Percentiles rank a stretch among this genome's conserved stretches.
Evolutionary conservation across 495 filamentous ascomycete species (phyloP).

Genomic region (Penicillium parvum): DNA sequence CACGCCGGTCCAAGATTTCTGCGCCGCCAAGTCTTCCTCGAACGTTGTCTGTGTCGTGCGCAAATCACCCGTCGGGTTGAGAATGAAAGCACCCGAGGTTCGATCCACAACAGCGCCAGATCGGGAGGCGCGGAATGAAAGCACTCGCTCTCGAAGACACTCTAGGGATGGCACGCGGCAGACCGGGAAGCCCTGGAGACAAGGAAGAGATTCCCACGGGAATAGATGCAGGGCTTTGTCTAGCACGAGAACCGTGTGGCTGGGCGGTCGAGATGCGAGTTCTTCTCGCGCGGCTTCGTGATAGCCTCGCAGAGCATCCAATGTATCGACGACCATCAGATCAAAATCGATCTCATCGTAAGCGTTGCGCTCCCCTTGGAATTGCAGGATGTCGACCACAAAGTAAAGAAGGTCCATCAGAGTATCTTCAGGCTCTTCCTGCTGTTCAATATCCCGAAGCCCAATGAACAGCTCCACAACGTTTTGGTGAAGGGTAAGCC

Average conservation of each 20-base stretch:
- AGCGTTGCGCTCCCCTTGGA: constrained; percentile 91
- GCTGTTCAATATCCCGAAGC: constrained; percentile 64
- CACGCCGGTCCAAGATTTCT: constrained; percentile 62
- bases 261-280: constrained; percentile 56
- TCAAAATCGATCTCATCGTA: constrained; percentile 99
- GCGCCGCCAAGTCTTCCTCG: constrained; percentile 50
- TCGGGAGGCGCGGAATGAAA: constrained; percentile 42
- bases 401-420: constrained; percentile 91
- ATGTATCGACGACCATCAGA: constrained; percentile 76
- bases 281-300: constrained; percentile 53
- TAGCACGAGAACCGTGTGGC: constrained; percentile 86
- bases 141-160: constrained; percentile 66
- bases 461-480: constrained; percentile 87
- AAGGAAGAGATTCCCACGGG: constrained; percentile 94
- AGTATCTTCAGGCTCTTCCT: constrained; percentile 76
- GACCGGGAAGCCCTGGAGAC: constrained; percentile 71
- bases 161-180: constrained; percentile 80
- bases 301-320: constrained; percentile 75
- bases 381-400: constrained; percentile 93
- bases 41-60: constrained; percentile 74
- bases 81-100: constrained; percentile 69
- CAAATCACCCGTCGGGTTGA: constrained; percentile 84
- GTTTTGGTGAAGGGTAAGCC: constrained; percentile 64
- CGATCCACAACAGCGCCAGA: constrained; percentile 31
- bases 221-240: constrained; percentile 87